phyloP scores from a whole-genome alignment of 768 basidiomycete species.

The Boletus barrowsii region DNA sequence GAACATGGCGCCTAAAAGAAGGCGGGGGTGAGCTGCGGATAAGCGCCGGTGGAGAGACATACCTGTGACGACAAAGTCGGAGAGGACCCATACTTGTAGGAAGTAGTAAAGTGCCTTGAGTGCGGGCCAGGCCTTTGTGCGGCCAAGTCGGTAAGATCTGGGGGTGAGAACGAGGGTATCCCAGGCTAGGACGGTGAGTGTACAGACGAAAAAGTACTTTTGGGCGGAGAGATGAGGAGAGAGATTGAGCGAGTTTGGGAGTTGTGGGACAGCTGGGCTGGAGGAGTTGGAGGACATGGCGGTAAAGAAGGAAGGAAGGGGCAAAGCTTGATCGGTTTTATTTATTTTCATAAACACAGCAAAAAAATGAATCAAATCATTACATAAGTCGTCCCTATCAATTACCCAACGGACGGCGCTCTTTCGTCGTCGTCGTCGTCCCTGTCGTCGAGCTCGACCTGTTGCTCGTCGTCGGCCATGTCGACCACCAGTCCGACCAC shows the following conservation, averaged over 20 bases:
- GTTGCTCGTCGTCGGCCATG: conserved; percentile 9
- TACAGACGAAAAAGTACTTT: conserved; percentile 89
- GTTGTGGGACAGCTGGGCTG: not conserved
- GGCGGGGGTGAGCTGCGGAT: conserved; percentile 1
- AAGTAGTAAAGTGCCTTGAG: conserved; percentile 78
- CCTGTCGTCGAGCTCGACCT: not conserved
- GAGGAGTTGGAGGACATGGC: not conserved
- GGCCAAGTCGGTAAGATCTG: conserved; percentile 68
- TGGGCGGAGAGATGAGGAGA: conserved; percentile 78
- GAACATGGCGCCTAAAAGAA: conserved; percentile 66
- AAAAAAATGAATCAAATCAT: conserved; percentile 21
- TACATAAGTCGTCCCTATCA: conserved; percentile 13
- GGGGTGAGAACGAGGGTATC: conserved; percentile 84
- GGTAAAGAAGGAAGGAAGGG: no score
- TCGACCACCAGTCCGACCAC: conserved; percentile 2
- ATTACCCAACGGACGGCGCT: not conserved
- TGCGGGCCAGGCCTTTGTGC: conserved; percentile 63
- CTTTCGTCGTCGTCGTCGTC: not conserved
- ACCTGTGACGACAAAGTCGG: conserved; percentile 78
- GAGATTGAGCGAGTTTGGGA: conserved; percentile 70
- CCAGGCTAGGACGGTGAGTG: conserved; percentile 87
- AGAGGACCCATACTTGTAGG: conserved; percentile 71
- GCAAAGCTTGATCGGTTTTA: conserved; percentile 1
- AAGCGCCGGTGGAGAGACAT: conserved; percentile 11
- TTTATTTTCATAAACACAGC: conserved; percentile 15